A percentile compares a stretch with the other conserved stretches of the same genome.
Evolutionary conservation across 2,329 filamentous ascomycete genomes (phyloP).

Genomic region (Triangularia setosa): DNA sequence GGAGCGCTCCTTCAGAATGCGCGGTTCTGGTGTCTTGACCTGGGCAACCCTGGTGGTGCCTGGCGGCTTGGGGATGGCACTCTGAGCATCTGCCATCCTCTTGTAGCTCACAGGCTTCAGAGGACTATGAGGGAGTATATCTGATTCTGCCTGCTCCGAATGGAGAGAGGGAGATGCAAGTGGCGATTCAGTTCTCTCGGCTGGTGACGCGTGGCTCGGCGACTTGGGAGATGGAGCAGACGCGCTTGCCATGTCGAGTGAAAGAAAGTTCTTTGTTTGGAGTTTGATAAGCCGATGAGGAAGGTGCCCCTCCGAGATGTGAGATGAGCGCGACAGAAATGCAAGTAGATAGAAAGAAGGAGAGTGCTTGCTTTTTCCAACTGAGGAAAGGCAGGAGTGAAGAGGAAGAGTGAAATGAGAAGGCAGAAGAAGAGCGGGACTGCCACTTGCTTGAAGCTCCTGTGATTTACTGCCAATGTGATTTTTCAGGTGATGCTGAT

Average conservation of each 20-base stretch:
- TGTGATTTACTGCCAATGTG: too few species aligned
- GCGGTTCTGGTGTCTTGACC: slow-evolving; percentile 28
- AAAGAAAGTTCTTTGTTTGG: neutral
- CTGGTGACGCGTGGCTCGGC: slow-evolving; percentile 11
- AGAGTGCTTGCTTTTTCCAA: neutral
- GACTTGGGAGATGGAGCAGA: slow-evolving; percentile 16
- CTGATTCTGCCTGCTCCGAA: slow-evolving; percentile 10
- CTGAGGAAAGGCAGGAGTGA: neutral
- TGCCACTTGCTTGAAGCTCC: slow-evolving; percentile 5
- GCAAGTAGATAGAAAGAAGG: neutral
- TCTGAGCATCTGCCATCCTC: slow-evolving; percentile 19
- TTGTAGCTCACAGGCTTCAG: slow-evolving; percentile 9
- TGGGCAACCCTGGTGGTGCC: slow-evolving; percentile 16
- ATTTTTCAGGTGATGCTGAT: neutral
- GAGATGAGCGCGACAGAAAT: neutral
- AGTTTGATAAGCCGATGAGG: neutral
- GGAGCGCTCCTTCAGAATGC: slow-evolving; percentile 23
- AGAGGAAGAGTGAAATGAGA: neutral
- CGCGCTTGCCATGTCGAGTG: slow-evolving; percentile 19
- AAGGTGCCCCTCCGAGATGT: neutral
- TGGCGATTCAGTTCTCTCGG: slow-evolving; percentile 20
- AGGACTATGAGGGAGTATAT: slow-evolving; percentile 1
- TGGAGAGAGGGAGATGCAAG: slow-evolving; percentile 11
- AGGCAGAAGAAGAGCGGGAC: neutral
- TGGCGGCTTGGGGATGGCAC: slow-evolving; percentile 11